Conservation (phyloP, 345 rosid species). For the Pelargonium nanum region DNA sequence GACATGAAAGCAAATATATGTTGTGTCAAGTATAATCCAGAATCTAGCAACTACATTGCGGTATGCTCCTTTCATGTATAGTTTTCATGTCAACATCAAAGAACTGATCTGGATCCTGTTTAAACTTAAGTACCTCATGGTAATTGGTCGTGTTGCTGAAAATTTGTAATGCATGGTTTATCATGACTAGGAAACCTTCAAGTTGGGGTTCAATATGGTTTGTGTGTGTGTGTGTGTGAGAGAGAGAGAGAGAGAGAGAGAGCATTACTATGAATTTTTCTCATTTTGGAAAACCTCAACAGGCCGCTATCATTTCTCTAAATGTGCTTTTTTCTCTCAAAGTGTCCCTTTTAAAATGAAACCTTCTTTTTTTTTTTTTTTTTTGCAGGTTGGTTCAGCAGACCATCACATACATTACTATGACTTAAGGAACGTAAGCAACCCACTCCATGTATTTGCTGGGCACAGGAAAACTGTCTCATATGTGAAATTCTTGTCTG, state of each 20-base stretch:
- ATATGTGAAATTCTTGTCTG: conserved; percentile 87
- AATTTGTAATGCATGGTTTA: not conserved
- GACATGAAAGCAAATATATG: conserved; percentile 99
- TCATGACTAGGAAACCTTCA: not conserved
- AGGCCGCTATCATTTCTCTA: too few species aligned
- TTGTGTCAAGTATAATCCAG: conserved; percentile 97
- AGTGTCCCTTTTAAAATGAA: not conserved
- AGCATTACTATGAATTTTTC: too few species aligned
- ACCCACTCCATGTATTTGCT: conserved; percentile 80
- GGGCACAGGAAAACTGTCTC: conserved; percentile 95
- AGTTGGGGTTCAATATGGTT: not conserved
- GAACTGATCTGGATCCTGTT: not conserved
- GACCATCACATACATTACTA: conserved; percentile 88
- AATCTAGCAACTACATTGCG: conserved; percentile 89
- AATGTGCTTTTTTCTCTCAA: not conserved
- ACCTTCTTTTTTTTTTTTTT: not conserved
- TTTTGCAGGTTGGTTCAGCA: conserved; percentile 88
- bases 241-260: too few species aligned
- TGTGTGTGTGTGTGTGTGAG: not conserved
- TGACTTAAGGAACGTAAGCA: conserved; percentile 74
- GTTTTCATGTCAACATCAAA: not conserved
- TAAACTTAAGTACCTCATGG: too few species aligned
- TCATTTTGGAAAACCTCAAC: too few species aligned
- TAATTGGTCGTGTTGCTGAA: not conserved
- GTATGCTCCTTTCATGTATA: conserved; percentile 27